Conservation (phyloP, 805 yeast genomes). For the Hagleromyces aurorensis region DNA sequence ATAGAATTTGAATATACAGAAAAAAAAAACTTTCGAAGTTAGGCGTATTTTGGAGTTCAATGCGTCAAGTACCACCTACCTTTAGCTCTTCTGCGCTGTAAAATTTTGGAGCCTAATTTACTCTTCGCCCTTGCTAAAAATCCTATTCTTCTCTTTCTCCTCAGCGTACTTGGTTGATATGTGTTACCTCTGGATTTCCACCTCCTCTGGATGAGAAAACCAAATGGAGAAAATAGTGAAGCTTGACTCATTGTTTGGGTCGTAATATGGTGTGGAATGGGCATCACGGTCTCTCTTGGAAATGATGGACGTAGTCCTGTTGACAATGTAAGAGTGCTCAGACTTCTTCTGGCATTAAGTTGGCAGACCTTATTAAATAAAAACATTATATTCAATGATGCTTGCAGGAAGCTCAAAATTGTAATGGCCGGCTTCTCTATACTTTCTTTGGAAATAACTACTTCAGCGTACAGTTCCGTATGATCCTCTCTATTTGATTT, state of each 20-base stretch:
- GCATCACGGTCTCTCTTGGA: no score
- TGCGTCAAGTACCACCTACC: slow-evolving; percentile 93
- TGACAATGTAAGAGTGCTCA: no score
- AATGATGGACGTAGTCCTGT: no score
- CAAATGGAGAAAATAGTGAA: slow-evolving; percentile 8
- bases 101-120: slow-evolving; percentile 66
- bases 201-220: slow-evolving; percentile 34
- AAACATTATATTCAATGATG: no score
- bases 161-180: slow-evolving; percentile 86
- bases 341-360: no score
- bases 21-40: slow-evolving; percentile 1
- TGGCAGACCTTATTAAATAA: no score
- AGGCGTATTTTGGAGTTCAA: slow-evolving; percentile 36
- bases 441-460: no score
- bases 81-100: slow-evolving; percentile 72
- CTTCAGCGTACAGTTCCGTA: no score
- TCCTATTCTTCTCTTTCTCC: slow-evolving; percentile 85
- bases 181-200: slow-evolving; percentile 91
- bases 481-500: no score
- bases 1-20: no score
- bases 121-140: slow-evolving; percentile 77
- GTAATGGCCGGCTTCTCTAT: no score
- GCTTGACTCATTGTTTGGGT: slow-evolving; percentile 5
- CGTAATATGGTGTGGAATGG: slow-evolving; percentile 16
- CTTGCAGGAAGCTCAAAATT: no score